Evolutionary conservation across 106 monocot species (phyloP).

Genomic region (Dendrobium huoshanense): DNA sequence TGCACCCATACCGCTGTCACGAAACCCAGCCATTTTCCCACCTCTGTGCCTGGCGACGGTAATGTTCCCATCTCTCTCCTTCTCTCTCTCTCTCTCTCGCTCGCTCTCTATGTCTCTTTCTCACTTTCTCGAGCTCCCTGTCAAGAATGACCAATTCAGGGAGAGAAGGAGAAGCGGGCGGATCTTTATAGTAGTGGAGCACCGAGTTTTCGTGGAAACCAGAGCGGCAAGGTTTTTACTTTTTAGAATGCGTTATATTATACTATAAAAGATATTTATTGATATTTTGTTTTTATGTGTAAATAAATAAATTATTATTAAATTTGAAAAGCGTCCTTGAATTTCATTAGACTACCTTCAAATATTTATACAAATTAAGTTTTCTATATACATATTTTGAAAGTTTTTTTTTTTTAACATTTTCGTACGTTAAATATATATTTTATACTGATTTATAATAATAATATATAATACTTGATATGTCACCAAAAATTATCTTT

Average conservation of each 20-base stretch:
- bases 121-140: not conserved
- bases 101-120: constrained; percentile 11
- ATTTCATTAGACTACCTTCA: no score
- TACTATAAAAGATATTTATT: not conserved
- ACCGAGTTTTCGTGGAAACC: not conserved
- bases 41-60: constrained; percentile 13
- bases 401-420: no score
- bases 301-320: no score
- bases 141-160: not conserved
- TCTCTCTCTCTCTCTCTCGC: constrained; percentile 10
- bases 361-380: no score
- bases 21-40: constrained; percentile 68
- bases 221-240: no score
- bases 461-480: no score
- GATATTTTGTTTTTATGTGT: not conserved
- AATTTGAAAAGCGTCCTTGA: no score
- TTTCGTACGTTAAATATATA: no score
- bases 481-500: no score
- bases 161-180: not conserved
- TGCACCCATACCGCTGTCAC: constrained; percentile 94
- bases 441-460: no score
- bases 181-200: not conserved
- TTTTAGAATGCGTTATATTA: no score
- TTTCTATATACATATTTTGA: no score
- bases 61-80: constrained; percentile 7